These are phyloP conservation scores for Agrocybe praecox DNA, from an alignment of 768 basidiomycete genomes.

Conservation along the genomic window DNA sequence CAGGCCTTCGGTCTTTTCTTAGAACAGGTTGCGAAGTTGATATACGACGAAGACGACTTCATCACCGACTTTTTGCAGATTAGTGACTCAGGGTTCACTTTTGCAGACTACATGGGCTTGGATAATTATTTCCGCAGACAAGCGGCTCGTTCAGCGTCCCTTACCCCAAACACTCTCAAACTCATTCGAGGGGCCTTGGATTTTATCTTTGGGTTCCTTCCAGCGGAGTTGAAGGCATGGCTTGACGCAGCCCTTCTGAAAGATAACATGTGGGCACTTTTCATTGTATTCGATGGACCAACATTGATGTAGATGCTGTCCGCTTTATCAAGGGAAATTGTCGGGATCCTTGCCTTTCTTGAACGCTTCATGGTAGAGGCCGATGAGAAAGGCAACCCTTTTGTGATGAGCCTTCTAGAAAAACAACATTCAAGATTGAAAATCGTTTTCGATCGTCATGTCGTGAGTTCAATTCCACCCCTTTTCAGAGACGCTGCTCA, in stretches of 20 bases:
- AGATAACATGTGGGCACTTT: constrained; percentile 63
- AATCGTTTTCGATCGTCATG: constrained; percentile 74
- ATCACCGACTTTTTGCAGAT: constrained; percentile 92
- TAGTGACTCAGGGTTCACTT: constrained; percentile 85
- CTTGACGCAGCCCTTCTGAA: constrained; percentile 75
- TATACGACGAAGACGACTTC: constrained; percentile 88
- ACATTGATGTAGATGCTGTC: constrained; percentile 1
- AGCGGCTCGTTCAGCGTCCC: constrained; percentile 71
- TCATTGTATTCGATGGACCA: not conserved
- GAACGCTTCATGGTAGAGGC: constrained; percentile 80
- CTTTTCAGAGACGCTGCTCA: not conserved
- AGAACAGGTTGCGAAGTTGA: constrained; percentile 71
- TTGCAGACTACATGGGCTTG: constrained; percentile 92
- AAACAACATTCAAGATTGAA: constrained; percentile 83
- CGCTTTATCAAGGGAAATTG: constrained; percentile 63
- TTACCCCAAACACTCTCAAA: constrained; percentile 73
- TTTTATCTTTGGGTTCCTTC: constrained; percentile 92
- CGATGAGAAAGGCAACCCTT: constrained; percentile 78
- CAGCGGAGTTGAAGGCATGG: constrained; percentile 82
- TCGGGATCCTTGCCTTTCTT: constrained; percentile 78
- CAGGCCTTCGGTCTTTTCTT: constrained; percentile 79
- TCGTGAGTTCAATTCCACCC: constrained; percentile 45
- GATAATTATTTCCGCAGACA: constrained; percentile 95
- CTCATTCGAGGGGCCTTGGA: constrained; percentile 91
- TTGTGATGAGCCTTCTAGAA: constrained; percentile 70